These are phyloP conservation scores for Blastobotrys aristatus DNA, from an alignment of 1,139 yeast genomes.

Conservation along the genomic window DNA sequence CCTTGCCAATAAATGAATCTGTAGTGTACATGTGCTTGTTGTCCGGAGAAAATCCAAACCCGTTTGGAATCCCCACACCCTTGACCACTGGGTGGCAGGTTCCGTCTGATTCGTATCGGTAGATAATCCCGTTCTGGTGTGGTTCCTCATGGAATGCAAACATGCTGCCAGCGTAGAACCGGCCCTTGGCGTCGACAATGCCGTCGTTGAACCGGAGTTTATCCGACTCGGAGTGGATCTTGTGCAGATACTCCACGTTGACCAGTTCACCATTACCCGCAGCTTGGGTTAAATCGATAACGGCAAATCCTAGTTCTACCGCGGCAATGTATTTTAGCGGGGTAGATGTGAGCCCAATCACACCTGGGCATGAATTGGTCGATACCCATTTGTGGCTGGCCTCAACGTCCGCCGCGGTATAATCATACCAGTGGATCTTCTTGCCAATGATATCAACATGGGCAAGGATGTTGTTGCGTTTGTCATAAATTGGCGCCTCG, in stretches of 20 bases:
- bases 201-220: slow-evolving; percentile 34
- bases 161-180: slow-evolving; percentile 33
- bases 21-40: slow-evolving; percentile 59
- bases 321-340: slow-evolving; percentile 31
- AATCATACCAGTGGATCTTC: slow-evolving; percentile 28
- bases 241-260: slow-evolving; percentile 17
- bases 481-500: slow-evolving; percentile 36
- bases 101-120: slow-evolving; percentile 29
- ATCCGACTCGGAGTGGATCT: slow-evolving; percentile 17
- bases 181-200: slow-evolving; percentile 34
- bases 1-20: slow-evolving; percentile 55
- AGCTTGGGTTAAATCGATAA: slow-evolving; percentile 24
- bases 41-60: slow-evolving; percentile 63
- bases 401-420: slow-evolving; percentile 19
- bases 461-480: slow-evolving; percentile 25
- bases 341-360: slow-evolving; percentile 29
- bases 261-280: slow-evolving; percentile 23
- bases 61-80: slow-evolving; percentile 43
- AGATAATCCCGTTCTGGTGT: slow-evolving; percentile 30
- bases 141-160: slow-evolving; percentile 21
- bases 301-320: slow-evolving; percentile 30
- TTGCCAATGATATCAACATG: slow-evolving; percentile 34
- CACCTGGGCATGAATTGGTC: slow-evolving; percentile 28
- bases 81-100: slow-evolving; percentile 15
- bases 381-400: slow-evolving; percentile 22